A percentile compares a stretch with the other conserved stretches of the same genome.
phyloP scores from a whole-genome alignment of 768 basidiomycete genomes.

The Boletus coccyginus region DNA sequence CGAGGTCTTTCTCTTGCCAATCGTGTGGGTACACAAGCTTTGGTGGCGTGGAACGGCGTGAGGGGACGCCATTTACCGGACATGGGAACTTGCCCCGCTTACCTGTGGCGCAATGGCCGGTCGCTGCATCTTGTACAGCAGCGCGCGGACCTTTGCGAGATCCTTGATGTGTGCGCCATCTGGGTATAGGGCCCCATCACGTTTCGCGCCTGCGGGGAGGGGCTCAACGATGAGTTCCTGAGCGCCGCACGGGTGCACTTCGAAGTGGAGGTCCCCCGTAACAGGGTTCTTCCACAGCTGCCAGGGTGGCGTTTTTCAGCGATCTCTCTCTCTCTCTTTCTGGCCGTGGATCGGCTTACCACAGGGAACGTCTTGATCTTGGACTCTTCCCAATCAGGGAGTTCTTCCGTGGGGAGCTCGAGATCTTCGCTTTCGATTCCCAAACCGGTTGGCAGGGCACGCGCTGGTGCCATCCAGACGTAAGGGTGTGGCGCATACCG shows the following conservation, averaged over 20 bases:
- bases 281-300: conserved; percentile 92
- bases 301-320: neutral
- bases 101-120: conserved; percentile 83
- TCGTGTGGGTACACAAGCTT: conserved; percentile 84
- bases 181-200: conserved; percentile 72
- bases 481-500: conserved; percentile 85
- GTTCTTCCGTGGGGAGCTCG: conserved; percentile 61
- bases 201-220: conserved; percentile 56
- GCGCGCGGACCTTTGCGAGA: conserved; percentile 63
- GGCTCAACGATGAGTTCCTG: conserved; percentile 69
- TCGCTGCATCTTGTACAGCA: conserved; percentile 84
- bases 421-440: conserved; percentile 78
- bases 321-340: neutral
- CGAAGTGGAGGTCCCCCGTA: conserved; percentile 78
- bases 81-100: neutral
- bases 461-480: conserved; percentile 85
- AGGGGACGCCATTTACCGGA: neutral
- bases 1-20: conserved; percentile 68
- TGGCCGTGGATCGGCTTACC: conserved; percentile 30
- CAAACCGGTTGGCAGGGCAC: conserved; percentile 72
- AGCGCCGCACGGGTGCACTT: conserved; percentile 84
- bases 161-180: conserved; percentile 78
- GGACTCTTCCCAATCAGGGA: conserved; percentile 80
- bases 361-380: conserved; percentile 73
- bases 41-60: neutral